Evolutionary conservation across 352 stramenopile species (phyloP).

Genomic region (Phytophthora palmivora): DNA sequence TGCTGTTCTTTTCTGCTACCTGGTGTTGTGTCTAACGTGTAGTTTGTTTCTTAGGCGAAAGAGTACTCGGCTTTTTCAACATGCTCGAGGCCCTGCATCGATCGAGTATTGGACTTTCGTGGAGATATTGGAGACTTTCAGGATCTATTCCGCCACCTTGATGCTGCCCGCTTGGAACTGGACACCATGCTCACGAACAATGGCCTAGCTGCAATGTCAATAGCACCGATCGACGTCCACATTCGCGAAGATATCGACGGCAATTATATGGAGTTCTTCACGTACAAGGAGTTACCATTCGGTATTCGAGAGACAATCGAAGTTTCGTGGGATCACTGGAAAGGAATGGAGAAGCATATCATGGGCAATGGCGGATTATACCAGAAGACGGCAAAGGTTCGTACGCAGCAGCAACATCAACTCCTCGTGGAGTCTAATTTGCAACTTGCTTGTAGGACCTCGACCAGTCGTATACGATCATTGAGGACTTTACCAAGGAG

Average conservation of each 20-base stretch:
- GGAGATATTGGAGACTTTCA: constrained; percentile 21
- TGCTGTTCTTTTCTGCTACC: neutral
- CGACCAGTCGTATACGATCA: constrained; percentile 37
- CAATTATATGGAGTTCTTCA: constrained; percentile 32
- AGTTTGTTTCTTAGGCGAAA: constrained; percentile 8
- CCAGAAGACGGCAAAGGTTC: constrained; percentile 28
- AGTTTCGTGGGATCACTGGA: constrained; percentile 39
- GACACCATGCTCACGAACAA: constrained; percentile 31
- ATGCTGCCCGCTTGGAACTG: constrained; percentile 29
- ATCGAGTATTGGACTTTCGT: constrained; percentile 13
- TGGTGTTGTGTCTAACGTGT: neutral
- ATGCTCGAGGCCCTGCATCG: constrained; percentile 1
- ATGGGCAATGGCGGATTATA: constrained; percentile 30
- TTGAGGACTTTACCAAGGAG: constrained; percentile 41
- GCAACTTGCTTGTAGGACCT: constrained; percentile 27
- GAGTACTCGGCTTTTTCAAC: constrained; percentile 26
- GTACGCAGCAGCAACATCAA: constrained; percentile 8
- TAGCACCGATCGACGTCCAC: constrained; percentile 27
- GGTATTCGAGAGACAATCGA: constrained; percentile 15
- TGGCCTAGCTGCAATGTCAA: constrained; percentile 29
- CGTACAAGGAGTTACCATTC: constrained; percentile 38
- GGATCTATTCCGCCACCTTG: constrained; percentile 26
- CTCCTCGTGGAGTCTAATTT: neutral
- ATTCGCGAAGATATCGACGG: constrained; percentile 30
- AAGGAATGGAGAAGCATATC: constrained; percentile 31